Percentiles rank a stretch among this genome's conserved stretches.
These are phyloP conservation scores for Allodekkera sacchari DNA, from an alignment of 805 yeast genomes.

Conservation along the genomic window DNA sequence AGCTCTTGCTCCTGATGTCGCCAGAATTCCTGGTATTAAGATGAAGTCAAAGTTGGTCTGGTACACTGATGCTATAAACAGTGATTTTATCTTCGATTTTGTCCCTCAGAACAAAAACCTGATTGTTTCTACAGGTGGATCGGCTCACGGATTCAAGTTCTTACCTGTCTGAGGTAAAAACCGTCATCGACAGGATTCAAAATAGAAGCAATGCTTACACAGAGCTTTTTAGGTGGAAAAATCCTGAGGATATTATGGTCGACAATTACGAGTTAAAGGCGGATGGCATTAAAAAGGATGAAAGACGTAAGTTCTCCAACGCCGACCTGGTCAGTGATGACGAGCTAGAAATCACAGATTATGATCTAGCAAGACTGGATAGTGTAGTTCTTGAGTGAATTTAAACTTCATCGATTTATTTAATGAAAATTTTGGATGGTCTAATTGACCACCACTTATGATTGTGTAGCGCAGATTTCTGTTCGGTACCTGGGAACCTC, in stretches of 20 bases:
- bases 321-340: slow-evolving; percentile 1
- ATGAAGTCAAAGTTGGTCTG: slow-evolving; percentile 8
- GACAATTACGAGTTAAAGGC: slow-evolving; percentile 11
- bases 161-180: slow-evolving; percentile 15
- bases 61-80: slow-evolving; percentile 17
- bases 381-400: neutral
- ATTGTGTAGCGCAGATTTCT: no score
- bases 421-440: no score
- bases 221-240: slow-evolving; percentile 11
- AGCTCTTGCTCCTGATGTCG: slow-evolving; percentile 12
- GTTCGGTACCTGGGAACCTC: no score
- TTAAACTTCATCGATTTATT: no score
- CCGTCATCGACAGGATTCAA: slow-evolving; percentile 9
- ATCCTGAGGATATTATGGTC: slow-evolving; percentile 7
- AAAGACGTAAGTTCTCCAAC: slow-evolving; percentile 6
- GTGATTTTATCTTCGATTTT: slow-evolving; percentile 17
- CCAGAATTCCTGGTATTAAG: slow-evolving; percentile 3
- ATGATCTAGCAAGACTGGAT: slow-evolving; percentile 3
- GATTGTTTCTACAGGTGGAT: slow-evolving; percentile 17
- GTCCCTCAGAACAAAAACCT: slow-evolving; percentile 14
- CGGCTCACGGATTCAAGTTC: slow-evolving; percentile 18
- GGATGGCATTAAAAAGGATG: slow-evolving; percentile 6
- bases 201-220: slow-evolving; percentile 8
- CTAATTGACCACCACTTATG: no score
- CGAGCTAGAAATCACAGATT: slow-evolving; percentile 1